phyloP scores from a whole-genome alignment of 2,329 filamentous ascomycete species.

The Talaromyces albobiverticillius region DNA sequence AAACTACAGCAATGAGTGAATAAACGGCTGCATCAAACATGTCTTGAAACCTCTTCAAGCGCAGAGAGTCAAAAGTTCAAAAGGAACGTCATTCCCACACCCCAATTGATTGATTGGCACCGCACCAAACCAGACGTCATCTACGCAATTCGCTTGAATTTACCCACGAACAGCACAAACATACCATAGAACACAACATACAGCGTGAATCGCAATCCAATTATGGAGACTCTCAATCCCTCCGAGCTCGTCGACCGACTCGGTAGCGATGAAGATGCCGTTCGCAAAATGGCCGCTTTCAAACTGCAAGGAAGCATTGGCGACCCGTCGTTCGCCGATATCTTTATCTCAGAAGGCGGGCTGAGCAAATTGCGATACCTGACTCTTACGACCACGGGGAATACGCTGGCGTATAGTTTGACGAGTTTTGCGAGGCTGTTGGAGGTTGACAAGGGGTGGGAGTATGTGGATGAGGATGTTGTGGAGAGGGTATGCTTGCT shows the following conservation, averaged over 20 bases:
- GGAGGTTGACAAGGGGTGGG: conserved; percentile 98
- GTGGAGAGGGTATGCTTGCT: conserved; percentile 56
- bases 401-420: conserved; percentile 92
- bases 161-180: no score
- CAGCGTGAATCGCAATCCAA: no score
- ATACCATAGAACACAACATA: no score
- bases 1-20: no score
- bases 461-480: conserved; percentile 55
- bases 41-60: no score
- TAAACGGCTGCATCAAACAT: no score
- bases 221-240: conserved; percentile 56
- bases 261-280: conserved; percentile 72
- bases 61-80: no score
- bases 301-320: conserved; percentile 94
- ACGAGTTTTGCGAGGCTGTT: conserved; percentile 83
- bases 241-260: conserved; percentile 59
- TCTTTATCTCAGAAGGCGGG: conserved; percentile 89
- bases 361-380: conserved; percentile 76
- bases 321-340: conserved; percentile 92
- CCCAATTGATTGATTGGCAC: no score
- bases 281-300: conserved; percentile 98
- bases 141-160: no score
- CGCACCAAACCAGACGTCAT: no score
- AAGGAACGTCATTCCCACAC: no score
- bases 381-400: conserved; percentile 81